Conservation (phyloP, 139 green algal genomes). For the Cymbomonas tetramitiformis region DNA sequence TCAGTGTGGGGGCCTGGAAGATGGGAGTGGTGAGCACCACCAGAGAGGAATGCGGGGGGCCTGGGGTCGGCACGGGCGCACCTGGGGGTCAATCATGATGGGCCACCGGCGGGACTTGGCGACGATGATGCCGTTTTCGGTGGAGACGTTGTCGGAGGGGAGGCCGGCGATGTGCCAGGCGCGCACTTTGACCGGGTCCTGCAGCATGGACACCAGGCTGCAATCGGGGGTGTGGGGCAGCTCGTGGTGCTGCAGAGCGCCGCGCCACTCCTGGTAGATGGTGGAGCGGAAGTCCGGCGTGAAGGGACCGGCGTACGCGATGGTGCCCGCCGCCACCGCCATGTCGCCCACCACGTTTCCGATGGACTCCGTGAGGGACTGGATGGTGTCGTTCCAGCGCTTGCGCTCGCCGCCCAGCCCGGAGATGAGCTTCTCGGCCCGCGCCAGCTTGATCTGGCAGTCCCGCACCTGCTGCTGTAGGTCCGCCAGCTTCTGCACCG, state of each 20-base stretch:
- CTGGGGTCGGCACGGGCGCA: too few relatives aligned
- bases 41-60: too few relatives aligned
- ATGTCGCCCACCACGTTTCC: slow-evolving; percentile 60
- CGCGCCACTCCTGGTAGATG: slow-evolving; percentile 36
- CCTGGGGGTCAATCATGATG: slow-evolving; percentile 64
- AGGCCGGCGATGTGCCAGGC: slow-evolving; percentile 52
- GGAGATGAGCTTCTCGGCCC: slow-evolving; percentile 65
- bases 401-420: slow-evolving; percentile 54
- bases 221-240: slow-evolving; percentile 41
- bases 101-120: slow-evolving; percentile 54
- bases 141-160: slow-evolving; percentile 40
- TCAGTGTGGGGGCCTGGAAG: too few relatives aligned
- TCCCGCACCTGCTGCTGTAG: slow-evolving; percentile 45
- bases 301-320: slow-evolving; percentile 52
- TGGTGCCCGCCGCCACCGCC: slow-evolving; percentile 36
- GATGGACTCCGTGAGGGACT: slow-evolving; percentile 40
- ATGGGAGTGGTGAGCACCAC: too few relatives aligned
- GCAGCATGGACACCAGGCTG: slow-evolving; percentile 40
- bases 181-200: slow-evolving; percentile 52
- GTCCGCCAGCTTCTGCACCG: slow-evolving; percentile 49
- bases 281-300: slow-evolving; percentile 43
- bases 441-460: slow-evolving; percentile 46
- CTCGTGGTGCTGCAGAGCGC: slow-evolving; percentile 22
- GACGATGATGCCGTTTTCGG: slow-evolving; percentile 67
- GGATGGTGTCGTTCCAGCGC: slow-evolving; percentile 50